These are phyloP conservation scores for Nyssa sinensis DNA, from an alignment of 148 eudicot species.

Conservation along the genomic window DNA sequence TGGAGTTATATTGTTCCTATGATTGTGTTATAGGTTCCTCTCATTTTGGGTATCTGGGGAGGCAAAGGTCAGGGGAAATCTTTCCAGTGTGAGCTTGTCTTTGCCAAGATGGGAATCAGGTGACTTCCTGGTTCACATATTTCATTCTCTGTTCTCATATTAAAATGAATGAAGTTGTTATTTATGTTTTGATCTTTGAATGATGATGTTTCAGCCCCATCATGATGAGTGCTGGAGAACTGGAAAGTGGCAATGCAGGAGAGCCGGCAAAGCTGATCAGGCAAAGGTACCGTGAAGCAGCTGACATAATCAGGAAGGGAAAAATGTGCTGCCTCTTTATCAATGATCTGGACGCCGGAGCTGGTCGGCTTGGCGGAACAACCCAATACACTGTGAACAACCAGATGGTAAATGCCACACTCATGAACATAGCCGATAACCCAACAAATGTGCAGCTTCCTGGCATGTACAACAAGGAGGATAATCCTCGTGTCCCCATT, in stretches of 20 bases:
- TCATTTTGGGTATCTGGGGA: slow-evolving; percentile 97
- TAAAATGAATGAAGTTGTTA: no score
- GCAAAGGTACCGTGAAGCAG: slow-evolving; percentile 85
- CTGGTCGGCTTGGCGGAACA: slow-evolving; percentile 85
- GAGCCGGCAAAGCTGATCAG: slow-evolving; percentile 86
- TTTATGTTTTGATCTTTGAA: not conserved
- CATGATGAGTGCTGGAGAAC: slow-evolving; percentile 94
- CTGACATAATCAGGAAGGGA: slow-evolving; percentile 82
- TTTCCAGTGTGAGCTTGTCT: slow-evolving; percentile 95
- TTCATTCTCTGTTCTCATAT: not conserved
- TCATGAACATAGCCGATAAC: slow-evolving; percentile 89
- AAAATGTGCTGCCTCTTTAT: slow-evolving; percentile 85
- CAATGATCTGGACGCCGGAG: slow-evolving; percentile 91
- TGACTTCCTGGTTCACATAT: slow-evolving; percentile 27
- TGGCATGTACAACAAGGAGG: slow-evolving; percentile 92
- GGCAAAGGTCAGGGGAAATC: slow-evolving; percentile 99
- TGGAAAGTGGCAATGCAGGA: slow-evolving; percentile 90
- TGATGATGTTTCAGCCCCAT: slow-evolving; percentile 55
- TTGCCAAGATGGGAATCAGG: slow-evolving; percentile 96
- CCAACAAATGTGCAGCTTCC: slow-evolving; percentile 91
- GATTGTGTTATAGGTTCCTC: slow-evolving; percentile 56
- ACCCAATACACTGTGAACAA: slow-evolving; percentile 90
- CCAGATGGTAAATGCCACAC: slow-evolving; percentile 93
- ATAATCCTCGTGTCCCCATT: slow-evolving; percentile 79
- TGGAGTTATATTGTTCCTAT: no score